These are phyloP conservation scores for Moesziomyces sp. DNA, from an alignment of 1,284 basidiomycete species.

Conservation along the genomic window DNA sequence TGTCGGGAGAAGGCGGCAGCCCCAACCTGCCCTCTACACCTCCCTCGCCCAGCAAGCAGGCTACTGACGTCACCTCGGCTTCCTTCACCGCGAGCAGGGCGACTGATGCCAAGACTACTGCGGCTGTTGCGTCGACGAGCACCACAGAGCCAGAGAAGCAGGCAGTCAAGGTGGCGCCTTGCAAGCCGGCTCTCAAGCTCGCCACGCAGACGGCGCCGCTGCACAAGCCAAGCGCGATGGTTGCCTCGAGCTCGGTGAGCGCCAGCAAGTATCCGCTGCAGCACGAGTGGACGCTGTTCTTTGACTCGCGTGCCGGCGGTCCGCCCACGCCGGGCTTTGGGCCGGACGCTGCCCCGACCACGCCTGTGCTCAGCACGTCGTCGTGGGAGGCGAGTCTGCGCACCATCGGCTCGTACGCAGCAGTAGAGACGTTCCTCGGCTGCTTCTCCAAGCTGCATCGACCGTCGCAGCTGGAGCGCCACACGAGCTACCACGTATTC, in stretches of 20 bases:
- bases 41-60: slow-evolving; percentile 17
- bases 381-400: slow-evolving; percentile 57
- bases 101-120: neutral
- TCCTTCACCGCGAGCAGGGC: neutral
- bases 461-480: slow-evolving; percentile 84
- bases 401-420: slow-evolving; percentile 54
- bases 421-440: slow-evolving; percentile 86
- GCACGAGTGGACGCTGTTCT: slow-evolving; percentile 86
- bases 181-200: slow-evolving; percentile 3
- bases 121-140: too few relatives aligned
- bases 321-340: slow-evolving; percentile 68
- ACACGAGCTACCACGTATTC: slow-evolving; percentile 93
- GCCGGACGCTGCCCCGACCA: slow-evolving; percentile 82
- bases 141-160: too few relatives aligned
- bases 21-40: slow-evolving; percentile 1
- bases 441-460: slow-evolving; percentile 94
- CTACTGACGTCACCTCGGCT: neutral
- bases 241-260: slow-evolving; percentile 21
- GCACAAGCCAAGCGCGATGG: slow-evolving; percentile 5
- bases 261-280: slow-evolving; percentile 76
- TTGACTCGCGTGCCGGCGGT: slow-evolving; percentile 72
- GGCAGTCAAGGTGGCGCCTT: neutral
- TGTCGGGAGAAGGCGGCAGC: slow-evolving; percentile 1
- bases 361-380: slow-evolving; percentile 11
- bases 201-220: neutral